Base-by-base conservation (phyloP, 1,284 basidiomycete genomes). In the Schizophyllum commune region DNA sequence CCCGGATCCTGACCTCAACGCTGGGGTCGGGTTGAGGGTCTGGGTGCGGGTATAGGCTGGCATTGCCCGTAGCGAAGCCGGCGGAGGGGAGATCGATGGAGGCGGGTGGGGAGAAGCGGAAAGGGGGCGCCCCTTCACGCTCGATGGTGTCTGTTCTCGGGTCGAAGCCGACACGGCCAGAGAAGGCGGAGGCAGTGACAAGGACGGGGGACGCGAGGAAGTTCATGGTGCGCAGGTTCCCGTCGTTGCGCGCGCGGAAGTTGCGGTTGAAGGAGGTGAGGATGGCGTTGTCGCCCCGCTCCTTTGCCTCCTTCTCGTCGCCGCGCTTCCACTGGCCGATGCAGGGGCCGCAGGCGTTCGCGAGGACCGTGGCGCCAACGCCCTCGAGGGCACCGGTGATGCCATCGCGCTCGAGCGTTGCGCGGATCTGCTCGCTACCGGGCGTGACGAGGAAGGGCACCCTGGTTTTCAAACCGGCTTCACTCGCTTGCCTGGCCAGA, bases 261-360 rank as follows among this genome's bases (percentile, higher is more conserved):
- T 99, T 88, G 73, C 94, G 86, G 77, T 99, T 99, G 81, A 98
- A 99, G 54, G 94, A 97, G 3, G 97, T 98, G 58, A 99, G 75
- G 68, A 99, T 99, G 27, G 95, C 94, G 94, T 27, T n/a, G 61
- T 47, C 54, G 32, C 32, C 32, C 27, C 92, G 92, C 71, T 99
- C 99, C 71, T 98, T 92, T 75, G 98, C 91, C 60, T 85, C 89
- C 72, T 93, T 85, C 69, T 89, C 87, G 66, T 96, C 95, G 60
- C 90, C 88, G 54, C 97, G 86, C 74, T 98, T 95, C 97, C 97
- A 99, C 84, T 91, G 59, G 52, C 97, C 97, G 68, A 99, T 99
- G 73, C 97, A 99, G 33, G 97, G 97, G 59, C 97, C 97, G 69
- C 97, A 99, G 1, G 97, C 97, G 73, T 99, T 99, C 13, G 97